Percentiles rank a stretch among this genome's conserved stretches.
These are phyloP conservation scores for Solanum hybrid DNA, from an alignment of 305 asterid species.

Conservation along the genomic window DNA sequence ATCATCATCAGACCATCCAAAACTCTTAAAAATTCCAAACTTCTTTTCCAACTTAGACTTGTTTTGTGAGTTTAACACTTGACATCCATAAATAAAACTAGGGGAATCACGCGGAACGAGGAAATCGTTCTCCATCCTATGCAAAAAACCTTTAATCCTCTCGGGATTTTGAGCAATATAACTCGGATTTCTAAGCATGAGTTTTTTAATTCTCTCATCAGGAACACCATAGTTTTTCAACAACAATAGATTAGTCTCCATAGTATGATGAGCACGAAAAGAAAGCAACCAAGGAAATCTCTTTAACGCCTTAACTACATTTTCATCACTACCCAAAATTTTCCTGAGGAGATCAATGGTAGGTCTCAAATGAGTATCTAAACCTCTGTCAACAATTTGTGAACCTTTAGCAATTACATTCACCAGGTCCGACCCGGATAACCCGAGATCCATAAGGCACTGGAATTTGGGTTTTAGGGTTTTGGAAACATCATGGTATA, in stretches of 20 bases:
- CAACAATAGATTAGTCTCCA: background rate
- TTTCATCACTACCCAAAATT: background rate
- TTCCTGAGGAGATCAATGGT: background rate
- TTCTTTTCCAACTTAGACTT: background rate
- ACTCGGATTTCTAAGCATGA: background rate
- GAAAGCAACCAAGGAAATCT: background rate
- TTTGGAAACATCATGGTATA: background rate
- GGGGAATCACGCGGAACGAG: background rate
- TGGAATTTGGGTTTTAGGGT: background rate
- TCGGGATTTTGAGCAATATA: background rate
- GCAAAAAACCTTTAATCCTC: background rate
- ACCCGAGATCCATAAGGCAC: slow-evolving; percentile 4
- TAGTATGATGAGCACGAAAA: background rate
- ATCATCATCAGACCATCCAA: slow-evolving; percentile 8
- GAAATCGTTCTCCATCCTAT: slow-evolving; percentile 1
- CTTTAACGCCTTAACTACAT: background rate
- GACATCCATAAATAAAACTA: background rate
- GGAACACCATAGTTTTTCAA: background rate
- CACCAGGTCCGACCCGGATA: background rate
- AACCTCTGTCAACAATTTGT: background rate
- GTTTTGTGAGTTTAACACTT: background rate
- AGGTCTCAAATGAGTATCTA: background rate
- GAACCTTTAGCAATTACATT: background rate
- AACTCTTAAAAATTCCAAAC: slow-evolving; percentile 3
- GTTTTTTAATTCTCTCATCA: background rate